Percentiles rank a stretch among this genome's conserved stretches.
These are phyloP conservation scores for Ciborinia camelliae DNA, from an alignment of 2,329 filamentous ascomycete genomes.

Conservation along the genomic window DNA sequence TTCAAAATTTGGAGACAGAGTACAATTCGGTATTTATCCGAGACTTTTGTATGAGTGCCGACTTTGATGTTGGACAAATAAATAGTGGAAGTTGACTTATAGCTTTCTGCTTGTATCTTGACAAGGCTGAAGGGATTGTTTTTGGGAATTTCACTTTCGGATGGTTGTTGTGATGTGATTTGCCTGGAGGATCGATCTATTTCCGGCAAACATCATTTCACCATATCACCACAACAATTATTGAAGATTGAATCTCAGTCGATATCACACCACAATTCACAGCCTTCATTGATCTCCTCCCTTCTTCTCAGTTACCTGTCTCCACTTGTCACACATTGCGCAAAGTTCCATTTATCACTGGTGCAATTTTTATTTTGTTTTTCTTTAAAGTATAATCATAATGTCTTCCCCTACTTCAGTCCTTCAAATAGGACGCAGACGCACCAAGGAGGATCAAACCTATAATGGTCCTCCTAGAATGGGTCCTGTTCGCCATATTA, in stretches of 20 bases:
- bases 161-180: neutral
- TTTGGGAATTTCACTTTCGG: neutral
- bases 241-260: neutral
- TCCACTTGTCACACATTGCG: conserved; percentile 4
- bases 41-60: conserved; percentile 13
- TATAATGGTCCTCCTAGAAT: conserved; percentile 38
- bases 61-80: conserved; percentile 12
- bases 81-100: neutral
- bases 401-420: conserved; percentile 21
- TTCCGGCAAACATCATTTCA: neutral
- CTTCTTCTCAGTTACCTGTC: neutral
- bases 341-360: conserved; percentile 28
- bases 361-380: conserved; percentile 11
- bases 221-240: neutral
- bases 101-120: neutral
- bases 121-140: neutral
- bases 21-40: conserved; percentile 15
- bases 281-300: neutral
- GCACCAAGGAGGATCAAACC: conserved; percentile 31
- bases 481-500: conserved; percentile 43
- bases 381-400: conserved; percentile 16
- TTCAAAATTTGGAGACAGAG: conserved; percentile 9
- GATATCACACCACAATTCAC: neutral
- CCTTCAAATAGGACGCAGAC: conserved; percentile 35
- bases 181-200: neutral